Evolutionary conservation across 257 asterid genomes (phyloP).

Genomic region (Ajuga chamaepitys): DNA sequence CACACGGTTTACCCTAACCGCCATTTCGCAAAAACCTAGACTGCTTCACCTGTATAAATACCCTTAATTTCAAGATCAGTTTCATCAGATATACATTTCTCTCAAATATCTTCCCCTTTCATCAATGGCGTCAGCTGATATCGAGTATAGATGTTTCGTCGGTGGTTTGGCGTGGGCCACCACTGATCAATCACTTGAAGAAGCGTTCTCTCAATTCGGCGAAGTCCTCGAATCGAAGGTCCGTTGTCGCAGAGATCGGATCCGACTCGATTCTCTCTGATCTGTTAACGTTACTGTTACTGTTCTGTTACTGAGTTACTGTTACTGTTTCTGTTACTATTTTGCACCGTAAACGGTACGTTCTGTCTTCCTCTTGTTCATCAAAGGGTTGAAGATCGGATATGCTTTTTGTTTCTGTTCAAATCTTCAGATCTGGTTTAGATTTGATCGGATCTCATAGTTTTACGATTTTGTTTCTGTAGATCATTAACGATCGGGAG

Average conservation of each 20-base stretch:
- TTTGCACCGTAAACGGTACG: conserved; percentile 62
- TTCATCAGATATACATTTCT: background rate
- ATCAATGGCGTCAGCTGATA: conserved; percentile 45
- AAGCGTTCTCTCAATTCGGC: conserved; percentile 50
- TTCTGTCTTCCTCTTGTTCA: conserved; percentile 55
- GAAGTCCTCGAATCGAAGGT: conserved; percentile 76
- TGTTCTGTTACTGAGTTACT: conserved; percentile 33
- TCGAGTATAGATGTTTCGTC: conserved; percentile 74
- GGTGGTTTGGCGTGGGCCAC: conserved; percentile 83
- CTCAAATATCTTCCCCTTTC: background rate
- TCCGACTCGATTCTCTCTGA: conserved; percentile 57
- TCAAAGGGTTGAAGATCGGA: conserved; percentile 60
- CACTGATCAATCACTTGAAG: conserved; percentile 38
- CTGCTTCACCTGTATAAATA: conserved; percentile 15
- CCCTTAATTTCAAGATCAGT: background rate
- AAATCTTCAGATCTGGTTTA: conserved; percentile 6
- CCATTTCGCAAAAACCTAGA: conserved; percentile 6
- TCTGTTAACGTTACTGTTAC: conserved; percentile 49
- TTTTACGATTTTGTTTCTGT: background rate
- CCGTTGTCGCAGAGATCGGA: conserved; percentile 80
- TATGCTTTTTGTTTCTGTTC: conserved; percentile 23
- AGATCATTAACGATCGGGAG: conserved; percentile 57
- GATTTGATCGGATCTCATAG: conserved; percentile 21
- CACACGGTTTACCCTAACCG: conserved; percentile 11
- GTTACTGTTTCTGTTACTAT: conserved; percentile 41